phyloP scores from a whole-genome alignment of 1,139 yeast species.

The Saccharomyces hybrid region DNA sequence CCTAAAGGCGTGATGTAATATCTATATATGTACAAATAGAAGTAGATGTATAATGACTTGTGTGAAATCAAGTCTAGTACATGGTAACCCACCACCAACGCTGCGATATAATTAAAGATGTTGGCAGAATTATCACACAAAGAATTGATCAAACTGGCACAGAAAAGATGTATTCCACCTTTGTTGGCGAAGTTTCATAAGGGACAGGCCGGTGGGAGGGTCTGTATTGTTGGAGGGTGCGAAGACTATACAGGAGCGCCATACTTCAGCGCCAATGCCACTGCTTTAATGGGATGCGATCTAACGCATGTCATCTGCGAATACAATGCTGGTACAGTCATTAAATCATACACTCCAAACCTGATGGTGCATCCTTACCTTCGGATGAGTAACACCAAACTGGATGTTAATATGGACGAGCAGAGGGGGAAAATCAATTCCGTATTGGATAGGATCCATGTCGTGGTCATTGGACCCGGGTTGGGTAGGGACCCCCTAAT shows the following conservation, averaged over 20 bases:
- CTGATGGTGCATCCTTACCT: conserved; percentile 94
- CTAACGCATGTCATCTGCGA: conserved; percentile 85
- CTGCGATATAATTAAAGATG: conserved; percentile 3
- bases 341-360: conserved; percentile 85
- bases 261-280: conserved; percentile 76
- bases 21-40: background rate
- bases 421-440: conserved; percentile 36
- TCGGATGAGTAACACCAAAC: conserved; percentile 19
- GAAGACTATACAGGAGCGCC: conserved; percentile 96
- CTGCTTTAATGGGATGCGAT: conserved; percentile 82
- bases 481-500: conserved; percentile 73
- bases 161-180: conserved; percentile 62
- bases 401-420: conserved; percentile 38
- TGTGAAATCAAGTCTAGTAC: background rate
- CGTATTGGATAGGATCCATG: conserved; percentile 63
- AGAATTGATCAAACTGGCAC: conserved; percentile 44
- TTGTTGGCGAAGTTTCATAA: conserved; percentile 65
- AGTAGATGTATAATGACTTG: background rate
- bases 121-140: conserved; percentile 30
- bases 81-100: background rate
- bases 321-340: conserved; percentile 64
- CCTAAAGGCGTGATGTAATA: background rate
- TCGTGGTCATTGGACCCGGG: conserved; percentile 89
- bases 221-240: conserved; percentile 88
- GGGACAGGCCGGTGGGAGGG: conserved; percentile 83